Evolutionary conservation across 345 rosid genomes (phyloP), one percentile per base, ranked within the genome.

Genomic region (Cardamine resedifolia): DNA sequence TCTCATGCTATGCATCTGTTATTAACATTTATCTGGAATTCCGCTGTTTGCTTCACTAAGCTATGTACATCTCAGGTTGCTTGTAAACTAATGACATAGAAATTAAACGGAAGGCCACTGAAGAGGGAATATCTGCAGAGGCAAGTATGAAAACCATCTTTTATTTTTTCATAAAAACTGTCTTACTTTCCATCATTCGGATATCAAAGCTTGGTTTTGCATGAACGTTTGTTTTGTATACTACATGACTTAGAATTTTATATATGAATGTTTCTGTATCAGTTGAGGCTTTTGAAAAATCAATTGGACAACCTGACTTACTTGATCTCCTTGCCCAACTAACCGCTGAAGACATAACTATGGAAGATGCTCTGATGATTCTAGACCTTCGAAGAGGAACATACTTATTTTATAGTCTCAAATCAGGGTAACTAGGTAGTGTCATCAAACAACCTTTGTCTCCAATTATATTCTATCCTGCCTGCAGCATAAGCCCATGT

Each of bases 401-500:
- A 26, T 26, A 83, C 78, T 88, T 56, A 77, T 91, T 26, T 4
- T 5, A 26, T 26, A 3, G 28, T 26, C 28, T 24, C 31, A 30
- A 49, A 16, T 68, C 75, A n/a, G n/a, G n/a, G n/a, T n/a, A n/a
- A n/a, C n/a, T 67, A 30, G 34, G 14, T 64, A 43, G 28, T 63
- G 52, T 50, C 55, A 21, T 77, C 59, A 47, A 68, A 64, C 70
- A 59, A 73, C 36, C 63, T 6, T 61, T 27, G 16, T 33, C 47
- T 66, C 19, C 10, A 30, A 16, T 70, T 23, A n/a, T 72, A 38
- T 52, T n/a, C 14, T 63, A 9, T 71, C 28, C 41, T 65, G 73
- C 78, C 63, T 84, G 75, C 87, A 95, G 99, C 98, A 88, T 77
- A 90, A 95, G 66, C 98, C 96, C 67, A 90, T 95, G 87, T 90